Percentiles rank a stretch among this genome's conserved stretches.
phyloP scores from a whole-genome alignment of 2,329 filamentous ascomycete genomes.

The Leptographium lundbergii region DNA sequence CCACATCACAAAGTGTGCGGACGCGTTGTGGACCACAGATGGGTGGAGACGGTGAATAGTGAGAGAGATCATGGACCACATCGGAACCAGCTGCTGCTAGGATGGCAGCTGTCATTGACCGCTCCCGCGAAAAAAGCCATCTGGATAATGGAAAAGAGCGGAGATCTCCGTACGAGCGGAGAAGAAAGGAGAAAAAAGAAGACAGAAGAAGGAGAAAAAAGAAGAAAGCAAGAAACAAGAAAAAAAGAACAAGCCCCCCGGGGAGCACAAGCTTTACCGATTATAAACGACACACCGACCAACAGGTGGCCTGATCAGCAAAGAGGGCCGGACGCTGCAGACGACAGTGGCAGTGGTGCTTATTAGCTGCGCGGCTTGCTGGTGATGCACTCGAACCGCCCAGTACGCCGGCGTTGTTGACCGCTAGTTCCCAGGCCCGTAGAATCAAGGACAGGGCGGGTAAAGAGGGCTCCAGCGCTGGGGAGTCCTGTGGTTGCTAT shows the following conservation, averaged over 20 bases:
- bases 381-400: neutral
- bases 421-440: neutral
- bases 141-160: neutral
- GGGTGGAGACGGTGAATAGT: neutral
- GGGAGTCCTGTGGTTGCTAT: neutral
- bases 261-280: neutral
- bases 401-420: neutral
- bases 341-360: neutral
- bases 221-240: neutral
- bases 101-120: neutral
- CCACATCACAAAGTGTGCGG: slow-evolving; percentile 3
- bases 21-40: neutral
- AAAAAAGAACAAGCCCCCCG: neutral
- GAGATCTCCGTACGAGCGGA: neutral
- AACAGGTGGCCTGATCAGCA: too few species aligned
- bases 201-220: neutral
- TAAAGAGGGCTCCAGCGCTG: neutral
- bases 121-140: neutral
- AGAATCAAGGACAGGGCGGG: neutral
- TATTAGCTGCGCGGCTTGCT: neutral
- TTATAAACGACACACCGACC: too few species aligned
- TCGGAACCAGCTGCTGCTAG: neutral
- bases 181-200: neutral
- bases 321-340: too few species aligned
- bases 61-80: neutral